Base-by-base conservation (phyloP, 1,284 basidiomycete species). In the Xerocomus alliaceus region DNA sequence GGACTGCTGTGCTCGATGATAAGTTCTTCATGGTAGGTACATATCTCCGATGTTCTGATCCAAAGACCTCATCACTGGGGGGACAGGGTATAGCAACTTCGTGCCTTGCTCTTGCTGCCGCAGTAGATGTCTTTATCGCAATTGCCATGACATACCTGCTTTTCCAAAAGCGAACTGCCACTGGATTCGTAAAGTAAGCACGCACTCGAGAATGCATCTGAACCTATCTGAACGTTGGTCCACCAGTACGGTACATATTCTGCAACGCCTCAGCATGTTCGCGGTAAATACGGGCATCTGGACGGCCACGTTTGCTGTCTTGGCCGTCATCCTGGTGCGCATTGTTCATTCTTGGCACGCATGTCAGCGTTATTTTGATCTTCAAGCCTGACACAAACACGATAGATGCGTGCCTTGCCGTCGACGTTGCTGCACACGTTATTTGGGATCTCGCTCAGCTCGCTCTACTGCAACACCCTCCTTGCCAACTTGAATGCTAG, bases 401-500 rank as follows among this genome's bases (percentile, higher is more conserved):
- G 3, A 1, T 42, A 66, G 56, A 0, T 51, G 31, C 20, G 28
- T 10, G 22, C 39, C 15, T 31, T 20, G 22, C 64, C 58, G 3
- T 26, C 45, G 1, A 42, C 47, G 3, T 1, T 41, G 22, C 11
- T 52, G 20, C 59, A 52, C 15, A 1, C 24, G 8, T 20, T 63
- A 12, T 29, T 35, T 6, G 39, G 20, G 10, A 11, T 41, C 17
- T 57, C 66, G 9, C 34, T 66, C n/a, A 53, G 56, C 32, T 47
- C 67, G 2, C 9, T 64, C 7, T 68, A 68, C 26, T 66, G 56
- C 24, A 68, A 68, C 22, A 63, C 56, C 2, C 35, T 66, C n/a
- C 60, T 69, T n/a, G 64, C 57, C 34, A 68, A 60, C 46, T 24
- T 68, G 42, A 67, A 64, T n/a, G 67, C 39, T 1, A 59, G 66